phyloP scores from a whole-genome alignment of 192 early-diverging fungal genomes.

The Cladochytrium replicatum region DNA sequence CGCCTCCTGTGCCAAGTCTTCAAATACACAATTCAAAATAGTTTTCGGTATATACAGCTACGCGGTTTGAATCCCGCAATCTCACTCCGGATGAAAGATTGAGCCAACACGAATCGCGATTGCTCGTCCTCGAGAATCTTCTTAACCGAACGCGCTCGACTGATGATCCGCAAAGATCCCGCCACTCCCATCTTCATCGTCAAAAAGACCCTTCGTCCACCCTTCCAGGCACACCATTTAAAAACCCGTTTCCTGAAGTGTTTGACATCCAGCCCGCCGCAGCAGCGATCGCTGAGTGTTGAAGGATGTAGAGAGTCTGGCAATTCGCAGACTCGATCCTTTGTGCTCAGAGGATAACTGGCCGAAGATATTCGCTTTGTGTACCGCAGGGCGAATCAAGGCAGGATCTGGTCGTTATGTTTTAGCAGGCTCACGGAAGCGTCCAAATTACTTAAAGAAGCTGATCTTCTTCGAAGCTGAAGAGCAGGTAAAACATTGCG shows the following conservation, averaged over 20 bases:
- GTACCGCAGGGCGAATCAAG: conserved; percentile 62
- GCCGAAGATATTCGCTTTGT: conserved; percentile 77
- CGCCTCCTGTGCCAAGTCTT: conserved; percentile 78
- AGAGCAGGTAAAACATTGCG: conserved; percentile 69
- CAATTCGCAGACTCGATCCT: conserved; percentile 78
- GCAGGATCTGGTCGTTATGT: conserved; percentile 41
- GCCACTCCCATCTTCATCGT: not conserved
- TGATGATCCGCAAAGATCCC: conserved; percentile 10
- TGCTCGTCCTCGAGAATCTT: conserved; percentile 85
- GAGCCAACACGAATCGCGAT: conserved; percentile 74
- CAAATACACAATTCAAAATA: conserved; percentile 57
- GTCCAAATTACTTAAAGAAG: conserved; percentile 48
- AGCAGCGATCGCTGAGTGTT: conserved; percentile 9
- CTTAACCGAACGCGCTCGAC: conserved; percentile 48
- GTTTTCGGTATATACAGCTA: conserved; percentile 62
- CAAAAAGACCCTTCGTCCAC: not conserved
- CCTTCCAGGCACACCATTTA: not conserved
- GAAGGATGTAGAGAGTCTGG: conserved; percentile 50
- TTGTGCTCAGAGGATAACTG: conserved; percentile 77
- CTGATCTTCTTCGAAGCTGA: conserved; percentile 61
- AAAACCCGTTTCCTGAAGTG: not conserved
- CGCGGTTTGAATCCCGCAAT: conserved; percentile 67
- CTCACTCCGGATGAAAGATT: conserved; percentile 66
- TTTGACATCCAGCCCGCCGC: not conserved
- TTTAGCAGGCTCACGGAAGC: not conserved